Percentiles rank a stretch among this genome's conserved stretches.
Evolutionary conservation across 2,329 filamentous ascomycete species (phyloP).

Genomic region (Teratosphaeria destructans): DNA sequence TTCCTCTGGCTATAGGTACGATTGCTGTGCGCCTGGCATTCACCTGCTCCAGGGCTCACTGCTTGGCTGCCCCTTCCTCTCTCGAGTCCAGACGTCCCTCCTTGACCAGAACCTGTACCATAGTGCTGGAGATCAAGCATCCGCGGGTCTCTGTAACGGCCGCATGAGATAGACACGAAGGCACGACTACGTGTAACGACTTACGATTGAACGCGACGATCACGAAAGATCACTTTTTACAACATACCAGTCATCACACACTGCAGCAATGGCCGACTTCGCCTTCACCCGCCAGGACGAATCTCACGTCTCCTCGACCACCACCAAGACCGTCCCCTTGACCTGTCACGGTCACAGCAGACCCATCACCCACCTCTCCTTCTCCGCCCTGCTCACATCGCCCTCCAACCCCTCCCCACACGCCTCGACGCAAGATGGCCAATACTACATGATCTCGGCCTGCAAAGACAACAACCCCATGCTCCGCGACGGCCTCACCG

Average conservation of each 20-base stretch:
- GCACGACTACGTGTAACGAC: slow-evolving; percentile 7
- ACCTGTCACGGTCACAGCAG: slow-evolving; percentile 92
- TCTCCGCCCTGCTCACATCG: slow-evolving; percentile 59
- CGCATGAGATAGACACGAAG: neutral
- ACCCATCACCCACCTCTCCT: slow-evolving; percentile 82
- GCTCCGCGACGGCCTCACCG: slow-evolving; percentile 91
- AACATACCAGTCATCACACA: neutral
- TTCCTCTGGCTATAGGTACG: too few relatives aligned
- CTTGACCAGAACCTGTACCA: neutral
- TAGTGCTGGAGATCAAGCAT: neutral
- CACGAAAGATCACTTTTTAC: neutral
- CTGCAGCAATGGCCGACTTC: slow-evolving; percentile 22
- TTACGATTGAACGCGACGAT: slow-evolving; percentile 7
- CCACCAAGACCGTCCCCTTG: slow-evolving; percentile 63
- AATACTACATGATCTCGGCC: slow-evolving; percentile 83
- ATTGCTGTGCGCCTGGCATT: neutral
- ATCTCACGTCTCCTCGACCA: neutral
- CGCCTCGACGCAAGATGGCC: slow-evolving; percentile 6
- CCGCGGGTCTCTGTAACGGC: neutral
- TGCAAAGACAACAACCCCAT: slow-evolving; percentile 86
- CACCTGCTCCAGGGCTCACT: neutral
- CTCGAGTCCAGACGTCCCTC: neutral
- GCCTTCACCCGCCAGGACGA: slow-evolving; percentile 26
- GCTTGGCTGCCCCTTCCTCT: neutral
- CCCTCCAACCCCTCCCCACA: slow-evolving; percentile 9